Percentiles rank a stretch among this genome's conserved stretches.
Evolutionary conservation across 2,329 filamentous ascomycete species (phyloP).

Genomic region (Cordyceps cicadae): DNA sequence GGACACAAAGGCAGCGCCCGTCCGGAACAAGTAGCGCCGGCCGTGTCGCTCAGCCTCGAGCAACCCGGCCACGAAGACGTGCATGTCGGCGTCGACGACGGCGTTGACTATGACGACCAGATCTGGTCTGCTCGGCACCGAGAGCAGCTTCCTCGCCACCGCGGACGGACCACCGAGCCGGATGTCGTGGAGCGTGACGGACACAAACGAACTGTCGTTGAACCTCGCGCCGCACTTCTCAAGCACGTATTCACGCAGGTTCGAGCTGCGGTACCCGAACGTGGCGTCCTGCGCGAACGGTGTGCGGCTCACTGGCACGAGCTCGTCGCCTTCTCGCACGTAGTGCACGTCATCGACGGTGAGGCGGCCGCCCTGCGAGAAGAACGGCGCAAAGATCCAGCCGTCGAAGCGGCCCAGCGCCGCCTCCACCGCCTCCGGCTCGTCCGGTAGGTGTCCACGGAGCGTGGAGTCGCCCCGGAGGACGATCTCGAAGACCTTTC

Average conservation of each 20-base stretch:
- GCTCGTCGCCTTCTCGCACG: conserved; percentile 39
- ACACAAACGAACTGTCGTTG: conserved; percentile 19
- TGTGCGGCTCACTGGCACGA: conserved; percentile 37
- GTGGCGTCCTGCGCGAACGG: conserved; percentile 49
- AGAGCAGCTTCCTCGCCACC: conserved; percentile 20
- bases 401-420: conserved; percentile 40
- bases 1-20: conserved; percentile 32
- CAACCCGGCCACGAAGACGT: conserved; percentile 43
- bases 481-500: conserved; percentile 42
- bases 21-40: conserved; percentile 29
- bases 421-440: conserved; percentile 41
- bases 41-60: conserved; percentile 27
- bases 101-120: conserved; percentile 46
- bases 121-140: conserved; percentile 25
- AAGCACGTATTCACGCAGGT: conserved; percentile 37
- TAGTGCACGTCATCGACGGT: conserved; percentile 50
- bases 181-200: conserved; percentile 24
- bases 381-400: conserved; percentile 48
- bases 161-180: conserved; percentile 20
- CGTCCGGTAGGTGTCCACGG: conserved; percentile 46
- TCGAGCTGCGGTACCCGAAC: conserved; percentile 47
- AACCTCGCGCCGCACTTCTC: conserved; percentile 38
- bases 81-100: conserved; percentile 45
- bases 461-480: conserved; percentile 48
- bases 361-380: conserved; percentile 46